These are phyloP conservation scores for Xylaria sp. DNA, from an alignment of 2,329 filamentous ascomycete genomes.

Conservation along the genomic window DNA sequence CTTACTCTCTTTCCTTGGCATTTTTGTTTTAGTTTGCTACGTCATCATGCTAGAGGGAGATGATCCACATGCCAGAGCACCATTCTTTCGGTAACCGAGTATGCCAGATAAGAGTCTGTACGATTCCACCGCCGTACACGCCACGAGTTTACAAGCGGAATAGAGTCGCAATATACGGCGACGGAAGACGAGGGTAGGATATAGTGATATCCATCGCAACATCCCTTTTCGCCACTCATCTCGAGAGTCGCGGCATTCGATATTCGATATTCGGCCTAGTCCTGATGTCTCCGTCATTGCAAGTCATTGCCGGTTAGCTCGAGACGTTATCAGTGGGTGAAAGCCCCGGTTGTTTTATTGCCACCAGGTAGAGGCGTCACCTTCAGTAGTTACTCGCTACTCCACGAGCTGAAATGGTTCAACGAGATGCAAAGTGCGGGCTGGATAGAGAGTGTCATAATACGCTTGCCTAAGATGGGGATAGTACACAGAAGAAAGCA, in stretches of 20 bases:
- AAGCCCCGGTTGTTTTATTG: conserved; percentile 5
- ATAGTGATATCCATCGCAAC: conserved; percentile 6
- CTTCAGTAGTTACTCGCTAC: background rate
- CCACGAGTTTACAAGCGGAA: conserved; percentile 5
- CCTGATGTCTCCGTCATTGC: background rate
- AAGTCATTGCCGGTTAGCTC: background rate
- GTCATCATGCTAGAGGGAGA: conserved; percentile 52
- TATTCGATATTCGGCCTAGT: background rate
- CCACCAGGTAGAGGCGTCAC: background rate
- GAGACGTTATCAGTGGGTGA: background rate
- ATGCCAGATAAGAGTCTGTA: conserved; percentile 13
- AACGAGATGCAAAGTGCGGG: background rate
- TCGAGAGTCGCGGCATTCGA: background rate
- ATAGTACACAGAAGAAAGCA: background rate
- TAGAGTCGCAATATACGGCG: background rate
- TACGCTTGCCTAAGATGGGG: conserved; percentile 3
- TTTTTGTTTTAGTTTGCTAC: conserved; percentile 48
- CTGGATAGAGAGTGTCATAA: background rate
- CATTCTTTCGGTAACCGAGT: conserved; percentile 26
- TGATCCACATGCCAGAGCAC: conserved; percentile 50
- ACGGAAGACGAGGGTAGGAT: background rate
- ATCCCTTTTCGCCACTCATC: conserved; percentile 2
- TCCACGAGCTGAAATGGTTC: background rate
- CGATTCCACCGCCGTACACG: conserved; percentile 8
- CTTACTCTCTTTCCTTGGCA: conserved; percentile 41